These are phyloP conservation scores for Coprinopsis cinerea DNA, from an alignment of 768 basidiomycete species.

Conservation along the genomic window DNA sequence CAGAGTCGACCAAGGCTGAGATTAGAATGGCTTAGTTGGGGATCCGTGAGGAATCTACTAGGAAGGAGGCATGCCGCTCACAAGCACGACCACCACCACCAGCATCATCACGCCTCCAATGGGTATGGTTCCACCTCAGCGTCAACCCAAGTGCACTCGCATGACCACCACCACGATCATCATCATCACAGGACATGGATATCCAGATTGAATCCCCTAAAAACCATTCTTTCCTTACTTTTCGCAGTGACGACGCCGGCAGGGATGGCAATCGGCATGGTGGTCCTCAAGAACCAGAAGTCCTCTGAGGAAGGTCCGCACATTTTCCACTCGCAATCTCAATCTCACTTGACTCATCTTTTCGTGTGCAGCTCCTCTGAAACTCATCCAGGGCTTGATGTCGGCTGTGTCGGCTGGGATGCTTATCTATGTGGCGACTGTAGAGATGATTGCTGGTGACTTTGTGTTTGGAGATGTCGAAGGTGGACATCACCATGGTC, in stretches of 20 bases:
- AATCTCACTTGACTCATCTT: background rate
- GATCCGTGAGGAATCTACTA: background rate
- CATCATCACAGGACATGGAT: background rate
- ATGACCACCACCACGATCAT: background rate
- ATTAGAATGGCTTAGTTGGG: conserved; percentile 6
- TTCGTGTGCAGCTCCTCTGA: conserved; percentile 34
- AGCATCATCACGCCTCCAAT: background rate
- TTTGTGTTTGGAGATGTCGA: conserved; percentile 69
- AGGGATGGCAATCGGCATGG: conserved; percentile 58
- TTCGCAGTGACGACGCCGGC: conserved; percentile 73
- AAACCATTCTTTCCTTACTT: conserved; percentile 48
- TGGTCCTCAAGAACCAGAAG: conserved; percentile 34
- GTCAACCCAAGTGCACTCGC: too few relatives aligned
- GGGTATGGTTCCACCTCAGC: background rate
- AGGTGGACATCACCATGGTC: conserved; percentile 26
- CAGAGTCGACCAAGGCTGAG: background rate
- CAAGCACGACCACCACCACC: background rate
- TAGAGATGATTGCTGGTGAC: conserved; percentile 85
- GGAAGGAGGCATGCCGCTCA: background rate
- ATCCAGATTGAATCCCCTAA: conserved; percentile 23
- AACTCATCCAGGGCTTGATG: conserved; percentile 66
- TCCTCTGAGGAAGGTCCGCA: conserved; percentile 17
- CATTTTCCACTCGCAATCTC: conserved; percentile 1
- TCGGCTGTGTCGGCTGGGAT: conserved; percentile 79
- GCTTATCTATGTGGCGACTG: conserved; percentile 77